phyloP scores from a whole-genome alignment of 2,329 filamentous ascomycete species.

The Aspergillus sp. region DNA sequence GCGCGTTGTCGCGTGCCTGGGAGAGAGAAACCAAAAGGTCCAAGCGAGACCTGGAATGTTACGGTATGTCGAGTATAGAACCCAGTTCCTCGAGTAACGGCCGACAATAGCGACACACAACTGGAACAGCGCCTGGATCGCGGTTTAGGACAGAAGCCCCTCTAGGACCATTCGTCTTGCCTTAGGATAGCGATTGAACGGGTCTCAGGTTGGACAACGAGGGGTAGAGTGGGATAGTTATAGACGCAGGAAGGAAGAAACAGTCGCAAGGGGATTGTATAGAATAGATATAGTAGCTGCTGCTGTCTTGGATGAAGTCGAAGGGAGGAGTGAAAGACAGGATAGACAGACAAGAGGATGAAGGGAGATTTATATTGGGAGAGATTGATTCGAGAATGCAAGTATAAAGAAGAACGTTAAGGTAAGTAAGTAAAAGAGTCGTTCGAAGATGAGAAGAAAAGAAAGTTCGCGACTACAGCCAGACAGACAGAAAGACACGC shows the following conservation, averaged over 20 bases:
- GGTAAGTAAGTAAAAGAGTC: too few species aligned
- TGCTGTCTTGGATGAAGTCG: not conserved
- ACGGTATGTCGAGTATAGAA: slow-evolving; percentile 35
- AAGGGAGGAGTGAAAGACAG: not conserved
- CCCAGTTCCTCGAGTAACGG: slow-evolving; percentile 28
- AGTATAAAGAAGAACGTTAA: not conserved
- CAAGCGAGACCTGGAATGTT: slow-evolving; percentile 25
- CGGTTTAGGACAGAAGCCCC: not conserved
- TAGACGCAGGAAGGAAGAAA: not conserved
- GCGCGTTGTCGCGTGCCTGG: slow-evolving; percentile 32
- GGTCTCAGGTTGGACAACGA: not conserved
- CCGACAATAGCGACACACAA: slow-evolving; percentile 12
- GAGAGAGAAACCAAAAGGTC: slow-evolving; percentile 11
- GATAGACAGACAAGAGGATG: not conserved
- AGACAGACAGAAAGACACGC: too few species aligned
- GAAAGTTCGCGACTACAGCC: too few species aligned
- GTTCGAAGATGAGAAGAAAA: too few species aligned
- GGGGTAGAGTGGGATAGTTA: not conserved
- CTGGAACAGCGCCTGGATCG: not conserved
- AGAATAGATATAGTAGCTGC: not conserved
- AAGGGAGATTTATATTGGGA: not conserved
- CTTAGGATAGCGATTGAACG: not conserved
- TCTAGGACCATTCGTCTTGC: not conserved
- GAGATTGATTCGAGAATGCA: not conserved
- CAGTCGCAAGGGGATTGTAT: not conserved